A percentile compares a stretch with the other conserved stretches of the same genome.
These are phyloP conservation scores for Nitzschia sp. DNA, from an alignment of 108 stramenopile species.

Conservation along the genomic window DNA sequence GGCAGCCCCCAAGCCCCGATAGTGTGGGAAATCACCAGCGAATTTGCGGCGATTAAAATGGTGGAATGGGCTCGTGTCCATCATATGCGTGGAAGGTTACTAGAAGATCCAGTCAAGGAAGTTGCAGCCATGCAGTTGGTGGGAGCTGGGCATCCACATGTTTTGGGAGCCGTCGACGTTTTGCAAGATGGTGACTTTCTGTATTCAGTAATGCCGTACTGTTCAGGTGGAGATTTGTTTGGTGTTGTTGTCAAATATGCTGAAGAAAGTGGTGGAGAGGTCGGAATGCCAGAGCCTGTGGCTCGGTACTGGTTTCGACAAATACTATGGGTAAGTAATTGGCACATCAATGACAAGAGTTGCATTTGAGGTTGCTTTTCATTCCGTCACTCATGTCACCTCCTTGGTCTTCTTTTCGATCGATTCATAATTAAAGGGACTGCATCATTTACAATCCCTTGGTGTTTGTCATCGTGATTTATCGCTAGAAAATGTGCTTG, in stretches of 20 bases:
- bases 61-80: slow-evolving; percentile 85
- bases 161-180: slow-evolving; percentile 74
- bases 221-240: slow-evolving; percentile 88
- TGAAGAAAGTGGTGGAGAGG: slow-evolving; percentile 66
- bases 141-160: slow-evolving; percentile 71
- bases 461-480: slow-evolving; percentile 93
- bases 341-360: too few species aligned
- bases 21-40: slow-evolving; percentile 84
- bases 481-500: slow-evolving; percentile 89
- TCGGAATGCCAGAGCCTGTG: slow-evolving; percentile 82
- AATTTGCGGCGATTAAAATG: slow-evolving; percentile 88
- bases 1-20: slow-evolving; percentile 73
- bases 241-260: slow-evolving; percentile 81
- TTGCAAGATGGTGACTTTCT: slow-evolving; percentile 85
- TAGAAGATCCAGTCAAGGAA: slow-evolving; percentile 93
- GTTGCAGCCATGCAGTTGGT: slow-evolving; percentile 84
- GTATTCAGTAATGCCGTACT: slow-evolving; percentile 88
- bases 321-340: slow-evolving; percentile 74
- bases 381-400: too few species aligned
- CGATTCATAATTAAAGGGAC: slow-evolving; percentile 43
- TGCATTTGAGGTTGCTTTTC: too few species aligned
- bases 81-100: slow-evolving; percentile 67
- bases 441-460: slow-evolving; percentile 80
- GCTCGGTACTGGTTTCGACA: slow-evolving; percentile 91
- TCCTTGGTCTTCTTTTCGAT: not conserved